phyloP scores from a whole-genome alignment of 345 rosid species.

The Arabis alpina region DNA sequence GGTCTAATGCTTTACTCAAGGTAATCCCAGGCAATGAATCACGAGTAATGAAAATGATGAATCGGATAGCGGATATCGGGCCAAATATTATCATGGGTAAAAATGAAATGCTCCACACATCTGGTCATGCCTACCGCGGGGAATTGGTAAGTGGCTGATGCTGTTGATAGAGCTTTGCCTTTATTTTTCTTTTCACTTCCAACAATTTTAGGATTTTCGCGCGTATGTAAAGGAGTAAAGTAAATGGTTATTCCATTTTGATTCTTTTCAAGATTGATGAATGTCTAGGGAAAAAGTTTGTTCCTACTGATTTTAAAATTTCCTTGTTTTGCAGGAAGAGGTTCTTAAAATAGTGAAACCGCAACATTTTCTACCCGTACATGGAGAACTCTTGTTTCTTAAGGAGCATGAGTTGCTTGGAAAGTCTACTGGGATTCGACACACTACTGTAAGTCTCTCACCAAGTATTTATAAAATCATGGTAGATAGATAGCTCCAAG shows the following conservation, averaged over 20 bases:
- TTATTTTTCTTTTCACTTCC: constrained; percentile 6
- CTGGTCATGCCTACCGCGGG: constrained; percentile 98
- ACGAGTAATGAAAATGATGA: constrained; percentile 96
- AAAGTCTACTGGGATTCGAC: constrained; percentile 88
- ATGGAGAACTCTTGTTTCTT: constrained; percentile 96
- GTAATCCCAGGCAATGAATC: constrained; percentile 99
- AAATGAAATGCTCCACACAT: constrained; percentile 86
- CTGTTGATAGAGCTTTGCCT: constrained; percentile 1
- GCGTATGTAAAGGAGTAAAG: background rate
- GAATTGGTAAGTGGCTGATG: constrained; percentile 63
- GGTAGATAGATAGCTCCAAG: background rate
- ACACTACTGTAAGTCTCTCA: constrained; percentile 76
- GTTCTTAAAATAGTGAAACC: constrained; percentile 95
- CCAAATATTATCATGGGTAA: constrained; percentile 88
- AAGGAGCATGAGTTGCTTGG: constrained; percentile 98
- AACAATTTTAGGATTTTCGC: background rate
- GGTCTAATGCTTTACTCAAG: constrained; percentile 47
- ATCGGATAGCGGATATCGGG: constrained; percentile 92
- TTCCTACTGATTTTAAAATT: constrained; percentile 14
- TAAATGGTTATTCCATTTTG: background rate
- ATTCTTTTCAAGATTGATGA: background rate
- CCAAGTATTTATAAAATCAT: constrained; percentile 1
- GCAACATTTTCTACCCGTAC: constrained; percentile 95
- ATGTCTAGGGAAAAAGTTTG: background rate
- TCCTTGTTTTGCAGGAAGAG: constrained; percentile 72